Base-by-base conservation (phyloP, 257 asterid genomes). In the Prunella vulgaris region DNA sequence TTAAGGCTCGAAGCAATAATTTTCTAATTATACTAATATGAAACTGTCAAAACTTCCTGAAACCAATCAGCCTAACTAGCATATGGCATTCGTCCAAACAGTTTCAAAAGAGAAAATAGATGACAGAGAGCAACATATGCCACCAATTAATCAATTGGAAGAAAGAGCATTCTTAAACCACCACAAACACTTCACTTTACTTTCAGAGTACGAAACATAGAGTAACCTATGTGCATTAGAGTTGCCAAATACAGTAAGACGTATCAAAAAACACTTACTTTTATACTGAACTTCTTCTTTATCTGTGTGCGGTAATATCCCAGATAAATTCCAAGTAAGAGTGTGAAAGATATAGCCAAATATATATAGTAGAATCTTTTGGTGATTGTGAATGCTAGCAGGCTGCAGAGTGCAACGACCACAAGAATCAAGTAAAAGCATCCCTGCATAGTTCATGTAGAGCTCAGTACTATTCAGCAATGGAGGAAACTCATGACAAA, bases 211-310 rank as follows among this genome's bases (percentile, higher is more conserved):
- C 13, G 32, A 63, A 42, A 22, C 38, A 38, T 25, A 8, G 25
- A 12, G 14, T 35, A 24, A 24, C 54, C 38, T 33, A 42, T 42
- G 3, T 28, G 35, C 27, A 21, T 56, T n/a, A 69, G 10, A 38
- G 62, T 56, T 18, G 53, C 5, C 2, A 51, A 30, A 68, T 61
- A 25, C 5, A 52, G 38, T 56, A 44, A 59, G 48, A 54, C 27
- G 2, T 10, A 7, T 42, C 21, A 18, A 35, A 1, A n/a, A 52
- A 49, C 5, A 66, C 84, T 82, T 86, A 89, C 99, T 62, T 83
- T 86, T 57, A 94, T 88, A 54, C 89, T 90, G 89, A 94, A 94
- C 76, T 85, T 94, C 67, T 80, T 87, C 77, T 90, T 84, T 10
- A 94, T 94, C 77, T 70, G 89, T 10, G 83, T 76, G 28, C 99